Base-by-base conservation (phyloP, 345 rosid genomes). In the Alliaria petiolata region DNA sequence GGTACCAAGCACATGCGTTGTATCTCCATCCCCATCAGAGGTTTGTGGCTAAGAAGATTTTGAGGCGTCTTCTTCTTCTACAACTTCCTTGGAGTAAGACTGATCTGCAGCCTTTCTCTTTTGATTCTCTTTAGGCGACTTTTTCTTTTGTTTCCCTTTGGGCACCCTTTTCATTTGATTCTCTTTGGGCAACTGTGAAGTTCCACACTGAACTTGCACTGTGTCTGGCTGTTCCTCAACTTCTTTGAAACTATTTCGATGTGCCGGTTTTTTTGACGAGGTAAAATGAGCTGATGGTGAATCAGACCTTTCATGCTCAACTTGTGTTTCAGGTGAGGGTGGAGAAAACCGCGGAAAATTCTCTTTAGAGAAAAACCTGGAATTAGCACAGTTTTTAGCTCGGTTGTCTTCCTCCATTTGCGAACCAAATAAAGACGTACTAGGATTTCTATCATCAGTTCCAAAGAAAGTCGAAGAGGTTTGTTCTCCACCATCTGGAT, bases 21-120 rank as follows among this genome's bases (percentile, higher is more conserved):
- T 22, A 62, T 38, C 66, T 43, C 51, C 31, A 47, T 39, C 42
- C n/a, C 57, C 69, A 68, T 53, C 28, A 52, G 62, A 64, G 15
- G 65, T 53, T 70, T 67, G 77, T 55, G 57, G 63, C 8, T 30
- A n/a, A 65, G 65, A 65, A 36, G 53, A 58, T n/a, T 79, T 65
- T 72, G 45, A 65, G 65, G 50, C 50, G 22, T 54, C 62, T 62
- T 51, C 67, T 62, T 59, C 78, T 42, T 59, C 63, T 33, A 33
- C 68, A 66, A 40, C 67, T 74, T 57, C 61, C 30, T 67, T 67
- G 25, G 67, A 34, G 51, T 39, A 8, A 15, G 34, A 67, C 38
- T 67, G 42, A 43, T 25, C 30, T 44, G 40, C 67, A 16, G 47
- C 56, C 13, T 42, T 68, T 15, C 42, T 67, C 47, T 33, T 66